A percentile compares a stretch with the other conserved stretches of the same genome.
Conservation (phyloP, 768 basidiomycete species). For the Podaxis pistillaris region DNA sequence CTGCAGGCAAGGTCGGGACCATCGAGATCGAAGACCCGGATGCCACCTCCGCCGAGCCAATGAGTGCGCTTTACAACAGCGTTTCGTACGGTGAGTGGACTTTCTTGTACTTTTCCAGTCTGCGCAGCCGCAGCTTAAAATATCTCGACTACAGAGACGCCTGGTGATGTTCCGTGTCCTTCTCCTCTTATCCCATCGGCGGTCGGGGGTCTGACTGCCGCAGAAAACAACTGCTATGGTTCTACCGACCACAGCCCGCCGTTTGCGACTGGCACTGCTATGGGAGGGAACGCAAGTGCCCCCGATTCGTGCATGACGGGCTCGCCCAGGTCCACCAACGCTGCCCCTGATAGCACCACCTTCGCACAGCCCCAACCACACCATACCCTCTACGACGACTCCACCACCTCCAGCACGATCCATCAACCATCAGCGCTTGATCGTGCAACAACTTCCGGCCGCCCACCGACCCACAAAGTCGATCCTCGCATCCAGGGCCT, state of each 20-base stretch:
- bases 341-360: too few species aligned
- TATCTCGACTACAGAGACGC: slow-evolving; percentile 45
- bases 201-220: slow-evolving; percentile 15
- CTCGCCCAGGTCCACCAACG: not conserved
- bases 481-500: slow-evolving; percentile 24
- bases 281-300: too few species aligned
- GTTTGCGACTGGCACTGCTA: not conserved
- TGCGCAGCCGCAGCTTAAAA: slow-evolving; percentile 13
- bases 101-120: slow-evolving; percentile 2
- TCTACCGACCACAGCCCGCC: not conserved
- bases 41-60: too few species aligned
- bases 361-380: not conserved
- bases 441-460: not conserved
- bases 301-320: too few species aligned
- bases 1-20: slow-evolving; percentile 27
- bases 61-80: not conserved
- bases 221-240: slow-evolving; percentile 14
- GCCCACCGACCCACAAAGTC: slow-evolving; percentile 11
- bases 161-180: slow-evolving; percentile 35
- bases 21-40: slow-evolving; percentile 24
- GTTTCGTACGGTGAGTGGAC: slow-evolving; percentile 17
- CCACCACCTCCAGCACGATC: slow-evolving; percentile 13
- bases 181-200: slow-evolving; percentile 34
- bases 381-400: not conserved
- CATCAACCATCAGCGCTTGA: not conserved